phyloP scores from a whole-genome alignment of 2,329 filamentous ascomycete species.

The Neoscytalidium dimidiatum region DNA sequence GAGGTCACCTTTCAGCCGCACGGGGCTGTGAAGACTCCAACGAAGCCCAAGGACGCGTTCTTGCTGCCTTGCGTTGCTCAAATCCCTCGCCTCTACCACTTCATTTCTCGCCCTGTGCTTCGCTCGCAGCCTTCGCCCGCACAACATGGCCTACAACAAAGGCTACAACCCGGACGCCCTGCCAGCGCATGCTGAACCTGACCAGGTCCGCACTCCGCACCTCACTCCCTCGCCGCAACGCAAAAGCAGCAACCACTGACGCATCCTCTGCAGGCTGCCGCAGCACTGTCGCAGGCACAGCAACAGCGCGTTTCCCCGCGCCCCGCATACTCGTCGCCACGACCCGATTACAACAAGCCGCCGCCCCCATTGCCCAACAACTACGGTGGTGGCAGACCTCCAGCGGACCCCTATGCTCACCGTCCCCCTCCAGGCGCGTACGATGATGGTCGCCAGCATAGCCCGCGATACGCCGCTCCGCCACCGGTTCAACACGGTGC shows the following conservation, averaged over 20 bases:
- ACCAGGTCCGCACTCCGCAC: constrained; percentile 56
- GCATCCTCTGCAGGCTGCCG: constrained; percentile 36
- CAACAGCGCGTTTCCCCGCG: constrained; percentile 27
- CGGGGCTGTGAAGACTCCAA: constrained; percentile 15
- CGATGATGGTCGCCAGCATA: constrained; percentile 30
- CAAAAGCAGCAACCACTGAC: constrained; percentile 21
- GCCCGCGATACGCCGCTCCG: constrained; percentile 31
- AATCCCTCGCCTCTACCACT: constrained; percentile 2
- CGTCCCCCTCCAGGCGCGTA: constrained; percentile 37
- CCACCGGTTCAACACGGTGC: constrained; percentile 27
- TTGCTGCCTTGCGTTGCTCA: not conserved
- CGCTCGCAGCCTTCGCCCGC: not conserved
- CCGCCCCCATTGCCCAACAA: constrained; percentile 38
- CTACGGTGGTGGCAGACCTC: constrained; percentile 33
- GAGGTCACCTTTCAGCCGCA: constrained; percentile 18
- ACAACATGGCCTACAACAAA: constrained; percentile 86
- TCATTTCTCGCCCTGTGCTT: not conserved
- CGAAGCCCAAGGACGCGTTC: not conserved
- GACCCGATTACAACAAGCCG: constrained; percentile 47
- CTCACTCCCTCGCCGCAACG: not conserved
- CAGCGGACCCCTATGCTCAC: constrained; percentile 19
- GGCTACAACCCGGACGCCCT: constrained; percentile 93
- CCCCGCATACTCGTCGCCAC: constrained; percentile 37
- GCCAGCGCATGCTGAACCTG: constrained; percentile 83
- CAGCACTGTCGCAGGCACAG: constrained; percentile 35